Percentiles rank a stretch among this genome's conserved stretches.
Evolutionary conservation across 2,329 filamentous ascomycete species (phyloP).

Genomic region (Diaporthe ampelina): DNA sequence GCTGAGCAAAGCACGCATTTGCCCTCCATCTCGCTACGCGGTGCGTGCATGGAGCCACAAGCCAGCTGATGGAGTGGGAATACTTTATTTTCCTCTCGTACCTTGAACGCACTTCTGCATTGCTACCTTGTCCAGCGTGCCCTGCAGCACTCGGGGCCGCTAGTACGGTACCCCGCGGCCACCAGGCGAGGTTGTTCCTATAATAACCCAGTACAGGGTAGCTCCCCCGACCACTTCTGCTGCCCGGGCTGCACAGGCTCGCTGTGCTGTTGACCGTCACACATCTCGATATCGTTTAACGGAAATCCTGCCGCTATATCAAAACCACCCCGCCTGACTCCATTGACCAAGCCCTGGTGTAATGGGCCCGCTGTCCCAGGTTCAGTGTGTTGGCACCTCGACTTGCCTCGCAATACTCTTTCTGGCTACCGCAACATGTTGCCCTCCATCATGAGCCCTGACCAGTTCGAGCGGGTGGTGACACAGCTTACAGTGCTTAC

Average conservation of each 20-base stretch:
- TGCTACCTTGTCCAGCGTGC: slow-evolving; percentile 37
- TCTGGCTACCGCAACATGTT: slow-evolving; percentile 15
- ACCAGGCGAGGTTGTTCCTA: slow-evolving; percentile 30
- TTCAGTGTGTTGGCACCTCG: neutral
- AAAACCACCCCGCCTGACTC: neutral
- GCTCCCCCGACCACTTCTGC: neutral
- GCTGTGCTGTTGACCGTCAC: neutral
- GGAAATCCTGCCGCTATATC: neutral
- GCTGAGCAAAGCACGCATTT: slow-evolving; percentile 34
- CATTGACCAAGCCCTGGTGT: neutral
- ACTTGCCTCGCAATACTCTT: neutral
- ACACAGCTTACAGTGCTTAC: slow-evolving; percentile 42
- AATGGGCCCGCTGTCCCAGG: neutral
- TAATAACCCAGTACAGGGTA: neutral
- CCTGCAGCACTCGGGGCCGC: slow-evolving; percentile 37
- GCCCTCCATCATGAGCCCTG: slow-evolving; percentile 1
- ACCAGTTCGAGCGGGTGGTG: slow-evolving; percentile 16
- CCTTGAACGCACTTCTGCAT: slow-evolving; percentile 37
- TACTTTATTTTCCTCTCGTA: slow-evolving; percentile 32
- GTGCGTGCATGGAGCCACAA: slow-evolving; percentile 33
- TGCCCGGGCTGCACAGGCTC: slow-evolving; percentile 2
- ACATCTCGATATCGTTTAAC: neutral
- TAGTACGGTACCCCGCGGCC: slow-evolving; percentile 34
- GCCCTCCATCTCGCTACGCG: slow-evolving; percentile 34
- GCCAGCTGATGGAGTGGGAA: slow-evolving; percentile 6